A percentile compares a stretch with the other conserved stretches of the same genome.
Conservation (phyloP, 306 rosid species). For the Quercus aquifolioides region DNA sequence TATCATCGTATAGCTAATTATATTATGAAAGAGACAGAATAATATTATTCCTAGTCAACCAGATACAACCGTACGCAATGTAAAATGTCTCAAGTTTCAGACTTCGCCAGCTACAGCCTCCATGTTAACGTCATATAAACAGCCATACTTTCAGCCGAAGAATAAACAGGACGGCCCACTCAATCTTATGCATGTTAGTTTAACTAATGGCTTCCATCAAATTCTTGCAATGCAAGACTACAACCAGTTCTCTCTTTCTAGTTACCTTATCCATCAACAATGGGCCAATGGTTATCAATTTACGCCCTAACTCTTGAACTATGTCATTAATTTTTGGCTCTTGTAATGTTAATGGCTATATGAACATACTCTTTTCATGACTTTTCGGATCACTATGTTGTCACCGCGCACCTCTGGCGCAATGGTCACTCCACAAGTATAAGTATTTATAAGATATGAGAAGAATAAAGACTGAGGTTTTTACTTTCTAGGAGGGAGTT, state of each 20-base stretch:
- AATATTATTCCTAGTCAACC: not conserved
- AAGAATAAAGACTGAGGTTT: fast-evolving
- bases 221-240: not conserved
- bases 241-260: too few relatives aligned
- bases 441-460: fast-evolving
- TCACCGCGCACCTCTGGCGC: fast-evolving
- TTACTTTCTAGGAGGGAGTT: fast-evolving
- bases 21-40: not conserved
- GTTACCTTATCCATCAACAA: not conserved
- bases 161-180: not conserved
- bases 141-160: constrained; percentile 2
- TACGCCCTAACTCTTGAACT: not conserved
- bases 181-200: not conserved
- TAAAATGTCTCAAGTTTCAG: not conserved
- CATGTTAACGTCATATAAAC: constrained; percentile 12
- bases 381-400: too few relatives aligned
- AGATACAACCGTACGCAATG: not conserved
- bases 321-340: too few relatives aligned
- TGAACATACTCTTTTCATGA: too few relatives aligned
- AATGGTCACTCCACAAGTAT: fast-evolving
- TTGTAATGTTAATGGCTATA: too few relatives aligned
- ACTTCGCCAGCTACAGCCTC: constrained; percentile 18
- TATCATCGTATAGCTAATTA: not conserved
- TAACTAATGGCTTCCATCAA: not conserved
- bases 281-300: not conserved